Evolutionary conservation across 2,329 filamentous ascomycete species (phyloP).

Genomic region (Aspergillus proliferans): DNA sequence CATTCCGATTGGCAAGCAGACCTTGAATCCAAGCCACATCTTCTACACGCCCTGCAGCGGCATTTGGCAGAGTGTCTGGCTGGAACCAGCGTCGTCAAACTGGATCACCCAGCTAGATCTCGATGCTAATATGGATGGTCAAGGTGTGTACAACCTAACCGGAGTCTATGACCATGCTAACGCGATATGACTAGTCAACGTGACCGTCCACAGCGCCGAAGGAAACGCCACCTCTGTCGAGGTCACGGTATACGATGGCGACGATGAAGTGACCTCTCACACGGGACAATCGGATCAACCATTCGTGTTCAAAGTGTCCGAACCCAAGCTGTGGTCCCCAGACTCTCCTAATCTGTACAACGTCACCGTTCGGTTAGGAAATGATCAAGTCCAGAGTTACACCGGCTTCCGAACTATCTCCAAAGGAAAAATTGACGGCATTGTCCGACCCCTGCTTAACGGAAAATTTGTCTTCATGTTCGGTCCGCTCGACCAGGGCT

Average conservation of each 20-base stretch:
- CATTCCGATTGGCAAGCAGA: slow-evolving; percentile 63
- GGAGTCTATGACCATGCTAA: slow-evolving; percentile 2
- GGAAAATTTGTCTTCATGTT: slow-evolving; percentile 64
- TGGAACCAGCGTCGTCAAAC: slow-evolving; percentile 55
- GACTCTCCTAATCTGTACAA: slow-evolving; percentile 59
- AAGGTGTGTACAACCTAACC: slow-evolving; percentile 33
- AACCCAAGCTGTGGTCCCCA: slow-evolving; percentile 60
- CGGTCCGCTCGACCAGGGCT: slow-evolving; percentile 65
- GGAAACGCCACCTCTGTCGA: slow-evolving; percentile 31
- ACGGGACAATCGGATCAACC: slow-evolving; percentile 43
- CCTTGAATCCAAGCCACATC: slow-evolving; percentile 48
- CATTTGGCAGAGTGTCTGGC: slow-evolving; percentile 70
- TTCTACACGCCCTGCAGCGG: slow-evolving; percentile 68
- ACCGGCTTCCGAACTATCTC: slow-evolving; percentile 63
- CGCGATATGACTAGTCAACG: slow-evolving; percentile 41
- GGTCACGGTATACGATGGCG: slow-evolving; percentile 32
- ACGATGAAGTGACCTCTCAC: slow-evolving; percentile 38
- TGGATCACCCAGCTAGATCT: slow-evolving; percentile 57
- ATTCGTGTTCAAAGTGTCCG: slow-evolving; percentile 51
- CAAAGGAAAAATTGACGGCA: slow-evolving; percentile 50
- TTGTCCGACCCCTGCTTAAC: slow-evolving; percentile 59
- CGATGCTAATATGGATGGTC: slow-evolving; percentile 51
- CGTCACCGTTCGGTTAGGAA: slow-evolving; percentile 48
- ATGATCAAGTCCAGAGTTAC: slow-evolving; percentile 57
- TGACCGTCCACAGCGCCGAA: slow-evolving; percentile 48